Conservation (phyloP, 2,329 filamentous ascomycete genomes). For the Cytospora chrysosperma region DNA sequence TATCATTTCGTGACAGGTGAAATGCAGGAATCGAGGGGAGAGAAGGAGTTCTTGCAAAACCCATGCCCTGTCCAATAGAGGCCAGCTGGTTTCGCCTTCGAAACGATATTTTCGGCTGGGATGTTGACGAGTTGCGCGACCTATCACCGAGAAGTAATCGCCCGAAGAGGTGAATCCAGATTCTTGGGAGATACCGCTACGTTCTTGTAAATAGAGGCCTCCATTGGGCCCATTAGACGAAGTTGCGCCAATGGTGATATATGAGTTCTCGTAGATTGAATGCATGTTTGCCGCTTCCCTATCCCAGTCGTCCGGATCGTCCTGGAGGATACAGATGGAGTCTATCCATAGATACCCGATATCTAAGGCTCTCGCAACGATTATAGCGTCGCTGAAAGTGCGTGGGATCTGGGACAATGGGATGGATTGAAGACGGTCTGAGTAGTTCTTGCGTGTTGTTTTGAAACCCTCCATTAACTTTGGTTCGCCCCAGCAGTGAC, state of each 20-base stretch:
- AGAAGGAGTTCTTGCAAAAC: not conserved
- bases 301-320: slow-evolving; percentile 24
- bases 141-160: not conserved
- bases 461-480: not conserved
- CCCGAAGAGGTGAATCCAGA: not conserved
- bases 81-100: not conserved
- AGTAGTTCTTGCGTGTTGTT: not conserved
- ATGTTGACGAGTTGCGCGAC: not conserved
- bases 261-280: slow-evolving; percentile 25
- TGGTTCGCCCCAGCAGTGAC: not conserved
- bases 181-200: not conserved
- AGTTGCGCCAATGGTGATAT: not conserved
- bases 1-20: not conserved
- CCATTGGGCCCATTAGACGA: not conserved
- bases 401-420: not conserved
- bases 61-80: not conserved
- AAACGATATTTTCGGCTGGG: too few species aligned
- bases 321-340: too few species aligned
- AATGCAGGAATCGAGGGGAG: not conserved
- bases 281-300: slow-evolving; percentile 30
- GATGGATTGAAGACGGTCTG: not conserved
- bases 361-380: slow-evolving; percentile 20
- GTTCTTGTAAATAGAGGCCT: not conserved
- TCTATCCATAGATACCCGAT: slow-evolving; percentile 27
- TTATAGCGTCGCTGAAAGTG: slow-evolving; percentile 25